Base-by-base conservation (phyloP, 225 moss, liverwort and hornwort species). In the Pleurozium schreberi region DNA sequence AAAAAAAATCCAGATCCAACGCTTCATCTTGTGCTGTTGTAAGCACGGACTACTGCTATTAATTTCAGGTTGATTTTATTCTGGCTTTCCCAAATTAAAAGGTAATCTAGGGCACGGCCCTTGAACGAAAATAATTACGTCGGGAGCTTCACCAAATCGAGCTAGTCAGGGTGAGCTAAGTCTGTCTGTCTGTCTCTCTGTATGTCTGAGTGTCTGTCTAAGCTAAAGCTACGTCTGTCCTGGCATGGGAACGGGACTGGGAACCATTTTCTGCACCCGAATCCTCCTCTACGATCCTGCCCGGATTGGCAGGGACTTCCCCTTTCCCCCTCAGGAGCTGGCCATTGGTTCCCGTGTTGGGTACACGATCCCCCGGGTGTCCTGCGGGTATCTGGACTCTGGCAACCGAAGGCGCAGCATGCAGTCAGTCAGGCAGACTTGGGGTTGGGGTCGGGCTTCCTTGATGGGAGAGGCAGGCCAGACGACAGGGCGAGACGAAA, bases 271-370 rank as follows among this genome's bases (percentile, higher is more conserved):
- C 88, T 83, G 89, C 85, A 91, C 65, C 80, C 77, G 86, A 90
- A 88, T 88, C 90, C 88, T 74, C 89, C 82, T 75, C 76, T 75
- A 68, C 87, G 89, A 92, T 91, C 53, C 85, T 75, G 79, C 50
- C 68, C 63, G 85, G 88, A 85, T 88, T 89, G 92, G 50, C 87
- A 89, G 52, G 77, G 86, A 81, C 80, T 81, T 49, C 82, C 63
- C 45, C 66, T 19, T 58, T 42, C 61, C 30, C 59, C 61, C 36
- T 7, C 61, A 27, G 57, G 64, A 34, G 85, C 67, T 57, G 62
- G 40, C 83, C 74, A 88, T 73, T 67, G 87, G 92, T 77, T 87
- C 87, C 87, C 33, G 85, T 75, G 85, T 75, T 76, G 87, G 43
- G 92, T 67, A 90, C 90, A 80, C 78, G 83, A 91, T 91, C 91